phyloP scores from a whole-genome alignment of 805 yeast genomes.

The Dipodascopsis uninucleata region DNA sequence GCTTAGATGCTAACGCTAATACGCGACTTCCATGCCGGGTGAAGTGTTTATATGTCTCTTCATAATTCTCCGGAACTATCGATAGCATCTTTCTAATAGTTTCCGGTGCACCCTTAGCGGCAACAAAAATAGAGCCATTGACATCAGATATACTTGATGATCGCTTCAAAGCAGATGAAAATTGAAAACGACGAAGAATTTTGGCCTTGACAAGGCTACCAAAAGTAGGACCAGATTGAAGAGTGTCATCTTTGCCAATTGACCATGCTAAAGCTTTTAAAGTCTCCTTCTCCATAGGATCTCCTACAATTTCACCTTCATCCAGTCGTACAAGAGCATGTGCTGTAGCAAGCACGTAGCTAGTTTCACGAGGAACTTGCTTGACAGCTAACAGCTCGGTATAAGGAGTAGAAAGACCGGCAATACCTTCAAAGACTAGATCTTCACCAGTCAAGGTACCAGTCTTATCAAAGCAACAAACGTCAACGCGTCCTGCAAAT shows the following conservation, averaged over 20 bases:
- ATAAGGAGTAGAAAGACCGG: conserved; percentile 56
- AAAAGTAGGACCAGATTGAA: conserved; percentile 17
- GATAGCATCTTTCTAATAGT: conserved; percentile 76
- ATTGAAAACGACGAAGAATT: conserved; percentile 91
- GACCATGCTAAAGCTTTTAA: conserved; percentile 82
- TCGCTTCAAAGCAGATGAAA: conserved; percentile 91
- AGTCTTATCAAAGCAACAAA: conserved; percentile 97
- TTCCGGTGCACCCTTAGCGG: conserved; percentile 98
- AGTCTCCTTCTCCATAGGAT: conserved; percentile 98
- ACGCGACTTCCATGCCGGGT: conserved; percentile 97
- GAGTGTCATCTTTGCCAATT: conserved; percentile 67
- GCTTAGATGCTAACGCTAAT: conserved; percentile 86
- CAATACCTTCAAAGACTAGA: conserved; percentile 91
- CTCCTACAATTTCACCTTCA: conserved; percentile 97
- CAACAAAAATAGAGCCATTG: conserved; percentile 58
- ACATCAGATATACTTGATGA: conserved; percentile 59
- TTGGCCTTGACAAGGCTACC: conserved; percentile 45
- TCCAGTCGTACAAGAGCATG: conserved; percentile 93
- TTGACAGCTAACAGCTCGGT: conserved; percentile 47
- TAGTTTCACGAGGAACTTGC: conserved; percentile 67
- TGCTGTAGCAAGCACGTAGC: conserved; percentile 82
- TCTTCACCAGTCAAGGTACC: conserved; percentile 98
- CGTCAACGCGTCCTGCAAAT: conserved; percentile 94
- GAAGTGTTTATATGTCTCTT: conserved; percentile 78
- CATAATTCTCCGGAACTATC: conserved; percentile 72